Base-by-base conservation (phyloP, 164 flowering plant species). In the Hamamelis virginiana region DNA sequence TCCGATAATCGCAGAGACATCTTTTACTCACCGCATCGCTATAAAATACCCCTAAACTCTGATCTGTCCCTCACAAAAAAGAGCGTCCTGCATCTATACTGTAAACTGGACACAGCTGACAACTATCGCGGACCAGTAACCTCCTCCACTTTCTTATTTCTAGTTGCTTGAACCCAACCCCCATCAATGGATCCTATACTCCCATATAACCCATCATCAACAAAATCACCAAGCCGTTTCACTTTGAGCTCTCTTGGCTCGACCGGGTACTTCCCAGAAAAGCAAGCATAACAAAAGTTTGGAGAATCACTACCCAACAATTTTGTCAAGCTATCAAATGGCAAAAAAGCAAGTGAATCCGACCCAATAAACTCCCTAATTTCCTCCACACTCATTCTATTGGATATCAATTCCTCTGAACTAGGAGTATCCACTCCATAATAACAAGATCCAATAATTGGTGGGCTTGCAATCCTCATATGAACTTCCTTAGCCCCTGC, bases 401-500 rank as follows among this genome's bases (percentile, higher is more conserved):
- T 91, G 0, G 97, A 91, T 26, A 93, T 93, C 83, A 93, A 70
- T 80, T 93, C 97, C 64, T 85, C 89, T 0, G 87, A 22, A 60
- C 88, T 87, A 0, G 97, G 94, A 0, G 98, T 89, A 47, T 93
- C 98, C 27, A 93, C 98, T 15, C 98, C 97, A 73, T 93, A 93
- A 64, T 88, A 93, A 62, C 97, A 91, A 16, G 97, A 89, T 0
- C 82, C 97, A 4, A 91, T 87, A 10, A 94, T 92, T 0, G 97
- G 97, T 1, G 98, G 98, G 66, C 95, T 84, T 0, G 97, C 95
- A 46, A 94, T 94, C 77, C 98, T 89, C 97, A 92, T 92, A 64
- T 92, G 97, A 55, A 94, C 96, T 77, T 94, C 98, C 63, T 86
- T 90, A 0, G 97, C 96, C 0, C 98, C 98, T 1, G 97, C 88